Conservation (phyloP, 2,329 filamentous ascomycete genomes). For the Cladosporium sphaerospermum region DNA sequence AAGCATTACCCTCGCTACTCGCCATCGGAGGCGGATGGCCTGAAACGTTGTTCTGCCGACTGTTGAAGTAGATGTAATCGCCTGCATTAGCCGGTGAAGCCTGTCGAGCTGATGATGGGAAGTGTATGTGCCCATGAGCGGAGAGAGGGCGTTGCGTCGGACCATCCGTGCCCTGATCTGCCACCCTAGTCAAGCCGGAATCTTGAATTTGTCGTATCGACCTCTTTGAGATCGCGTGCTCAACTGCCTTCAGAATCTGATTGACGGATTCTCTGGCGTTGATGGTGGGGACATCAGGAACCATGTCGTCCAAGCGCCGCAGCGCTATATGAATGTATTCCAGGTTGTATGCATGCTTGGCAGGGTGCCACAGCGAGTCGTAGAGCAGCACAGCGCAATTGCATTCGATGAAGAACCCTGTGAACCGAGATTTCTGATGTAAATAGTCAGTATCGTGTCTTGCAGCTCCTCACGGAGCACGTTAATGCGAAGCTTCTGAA, state of each 20-base stretch:
- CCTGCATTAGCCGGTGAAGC: not conserved
- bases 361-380: constrained; percentile 22
- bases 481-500: too few species aligned
- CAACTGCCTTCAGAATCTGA: constrained; percentile 18
- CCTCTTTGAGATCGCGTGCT: constrained; percentile 17
- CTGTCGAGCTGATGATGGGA: not conserved
- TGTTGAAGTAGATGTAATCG: constrained; percentile 12
- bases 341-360: constrained; percentile 27
- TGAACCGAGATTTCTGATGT: constrained; percentile 13
- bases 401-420: constrained; percentile 28
- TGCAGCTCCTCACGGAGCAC: too few species aligned
- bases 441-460: too few species aligned
- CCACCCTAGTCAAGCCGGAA: not conserved
- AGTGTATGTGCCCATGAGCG: not conserved
- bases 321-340: constrained; percentile 26
- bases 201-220: too few species aligned
- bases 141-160: not conserved
- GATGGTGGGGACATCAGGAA: constrained; percentile 18
- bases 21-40: not conserved
- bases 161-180: not conserved
- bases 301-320: constrained; percentile 21
- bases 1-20: not conserved
- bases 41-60: not conserved
- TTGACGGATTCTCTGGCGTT: constrained; percentile 18
- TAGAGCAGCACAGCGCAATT: constrained; percentile 28